A percentile compares a stretch with the other conserved stretches of the same genome.
These are phyloP conservation scores for Scedosporium minutisporum DNA, from an alignment of 2,329 filamentous ascomycete genomes.

Conservation along the genomic window DNA sequence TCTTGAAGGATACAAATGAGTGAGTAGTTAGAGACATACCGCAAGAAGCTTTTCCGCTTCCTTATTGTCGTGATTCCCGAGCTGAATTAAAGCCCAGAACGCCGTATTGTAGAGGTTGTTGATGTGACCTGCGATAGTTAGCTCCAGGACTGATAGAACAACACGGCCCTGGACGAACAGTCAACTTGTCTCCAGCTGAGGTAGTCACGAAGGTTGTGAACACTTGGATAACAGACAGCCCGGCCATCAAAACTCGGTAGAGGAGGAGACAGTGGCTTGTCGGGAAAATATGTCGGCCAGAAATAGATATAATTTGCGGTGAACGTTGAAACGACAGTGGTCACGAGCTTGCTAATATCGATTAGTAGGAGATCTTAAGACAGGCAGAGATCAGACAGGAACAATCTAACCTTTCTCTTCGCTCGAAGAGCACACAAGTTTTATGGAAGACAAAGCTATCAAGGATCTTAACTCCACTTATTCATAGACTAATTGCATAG, in stretches of 20 bases:
- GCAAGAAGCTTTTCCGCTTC: constrained; percentile 75
- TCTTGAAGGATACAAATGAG: neutral
- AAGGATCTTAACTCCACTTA: neutral
- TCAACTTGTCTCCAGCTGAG: constrained; percentile 96
- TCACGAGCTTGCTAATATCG: constrained; percentile 66
- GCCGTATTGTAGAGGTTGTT: constrained; percentile 98
- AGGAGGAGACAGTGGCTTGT: constrained; percentile 59
- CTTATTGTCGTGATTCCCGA: constrained; percentile 63
- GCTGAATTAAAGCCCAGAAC: constrained; percentile 81
- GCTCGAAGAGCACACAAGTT: constrained; percentile 71
- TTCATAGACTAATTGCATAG: neutral
- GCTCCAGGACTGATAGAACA: neutral
- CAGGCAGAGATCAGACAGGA: neutral
- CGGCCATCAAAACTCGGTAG: constrained; percentile 88
- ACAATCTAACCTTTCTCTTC: constrained; percentile 58
- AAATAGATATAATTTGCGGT: constrained; percentile 80
- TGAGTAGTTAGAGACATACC: constrained; percentile 30
- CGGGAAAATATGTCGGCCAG: constrained; percentile 69
- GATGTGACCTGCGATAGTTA: constrained; percentile 61
- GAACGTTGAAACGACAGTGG: constrained; percentile 86
- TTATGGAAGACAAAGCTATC: constrained; percentile 81
- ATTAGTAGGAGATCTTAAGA: neutral
- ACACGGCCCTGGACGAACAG: constrained; percentile 46
- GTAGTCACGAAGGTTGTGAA: constrained; percentile 80
- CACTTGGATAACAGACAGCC: constrained; percentile 79